Base-by-base conservation (phyloP, 164 flowering plant species). In the Hamamelis virginiana region DNA sequence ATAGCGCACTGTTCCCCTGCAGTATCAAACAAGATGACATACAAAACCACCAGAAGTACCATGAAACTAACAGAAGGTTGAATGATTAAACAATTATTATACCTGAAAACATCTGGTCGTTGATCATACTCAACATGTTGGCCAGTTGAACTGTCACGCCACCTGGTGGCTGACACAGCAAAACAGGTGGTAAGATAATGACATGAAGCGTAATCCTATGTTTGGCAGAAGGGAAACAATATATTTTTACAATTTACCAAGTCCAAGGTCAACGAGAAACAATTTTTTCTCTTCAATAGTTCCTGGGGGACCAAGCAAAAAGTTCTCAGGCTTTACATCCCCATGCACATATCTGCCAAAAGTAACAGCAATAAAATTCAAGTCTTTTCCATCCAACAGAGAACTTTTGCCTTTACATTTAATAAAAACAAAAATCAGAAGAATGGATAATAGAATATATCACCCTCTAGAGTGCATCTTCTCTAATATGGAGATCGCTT, bases 291-390 rank as follows among this genome's bases (percentile, higher is more conserved):
- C 97, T 13, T 95, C 96, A 38, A 80, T 74, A 8, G 92, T 84
- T 71, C 96, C 98, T n/a, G 88, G 84, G 16, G 91, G 82, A 38
- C 98, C 97, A 74, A 95, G 97, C 81, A 95, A 80, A 82, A 95
- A 91, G 73, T 95, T 95, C 78, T 95, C 98, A 33, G 98, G 98
- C 63, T 95, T 95, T 23, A 95, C 97, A 84, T 95, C 98, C 53
- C 97, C 97, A 76, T 95, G 98, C 63, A 95, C 97, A 74, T 88
- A 91, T 57, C 98, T 94, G 85, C 76, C 72, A 69, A 11, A 55
- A 14, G 57, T 12, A 44, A 11, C 48, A 74, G 33, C 16, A 51
- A 18, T n/a, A n/a, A n/a, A n/a, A n/a, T n/a, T n/a, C n/a, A 15
- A 14, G 1, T 28, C 44, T 15, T 14, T 19, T 33, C 33, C 23